Conservation (phyloP, 805 yeast genomes). For the Lipomyces kockii region DNA sequence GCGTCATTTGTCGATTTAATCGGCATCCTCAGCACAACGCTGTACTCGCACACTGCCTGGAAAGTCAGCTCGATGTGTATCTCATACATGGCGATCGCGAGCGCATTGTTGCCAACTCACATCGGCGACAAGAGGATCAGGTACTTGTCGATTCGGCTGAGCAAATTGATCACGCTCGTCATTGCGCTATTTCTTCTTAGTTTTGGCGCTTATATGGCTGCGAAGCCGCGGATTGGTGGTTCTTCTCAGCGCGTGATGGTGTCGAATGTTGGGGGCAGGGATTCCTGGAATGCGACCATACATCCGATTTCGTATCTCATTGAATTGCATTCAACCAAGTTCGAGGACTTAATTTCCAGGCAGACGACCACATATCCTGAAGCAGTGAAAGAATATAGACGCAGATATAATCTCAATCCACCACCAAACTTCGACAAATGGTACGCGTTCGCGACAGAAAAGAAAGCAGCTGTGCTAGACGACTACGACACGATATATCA, state of each 20-base stretch:
- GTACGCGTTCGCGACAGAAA: slow-evolving; percentile 36
- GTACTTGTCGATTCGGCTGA: slow-evolving; percentile 24
- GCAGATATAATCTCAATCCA: slow-evolving; percentile 34
- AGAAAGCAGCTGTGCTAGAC: slow-evolving; percentile 31
- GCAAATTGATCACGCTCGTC: slow-evolving; percentile 24
- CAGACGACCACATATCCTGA: slow-evolving; percentile 37
- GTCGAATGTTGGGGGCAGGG: slow-evolving; percentile 7
- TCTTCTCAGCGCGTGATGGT: slow-evolving; percentile 23
- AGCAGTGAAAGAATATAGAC: slow-evolving; percentile 30
- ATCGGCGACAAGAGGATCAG: slow-evolving; percentile 24
- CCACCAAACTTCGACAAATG: slow-evolving; percentile 41
- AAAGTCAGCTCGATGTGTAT: slow-evolving; percentile 34
- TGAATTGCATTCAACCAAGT: slow-evolving; percentile 17
- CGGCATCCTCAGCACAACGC: slow-evolving; percentile 32
- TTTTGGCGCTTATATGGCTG: slow-evolving; percentile 21
- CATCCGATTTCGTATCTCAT: slow-evolving; percentile 35
- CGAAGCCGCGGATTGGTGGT: slow-evolving; percentile 26
- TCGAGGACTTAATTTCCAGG: slow-evolving; percentile 14
- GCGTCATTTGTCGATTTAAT: slow-evolving; percentile 36
- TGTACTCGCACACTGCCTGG: slow-evolving; percentile 33
- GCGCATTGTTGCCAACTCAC: slow-evolving; percentile 26
- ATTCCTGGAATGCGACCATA: slow-evolving; percentile 34
- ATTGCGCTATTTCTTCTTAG: slow-evolving; percentile 24
- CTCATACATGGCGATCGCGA: slow-evolving; percentile 36
- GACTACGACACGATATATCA: slow-evolving; percentile 36